These are phyloP conservation scores for Wickerhamomyces chaumierensis DNA, from an alignment of 805 yeast species.

Conservation along the genomic window DNA sequence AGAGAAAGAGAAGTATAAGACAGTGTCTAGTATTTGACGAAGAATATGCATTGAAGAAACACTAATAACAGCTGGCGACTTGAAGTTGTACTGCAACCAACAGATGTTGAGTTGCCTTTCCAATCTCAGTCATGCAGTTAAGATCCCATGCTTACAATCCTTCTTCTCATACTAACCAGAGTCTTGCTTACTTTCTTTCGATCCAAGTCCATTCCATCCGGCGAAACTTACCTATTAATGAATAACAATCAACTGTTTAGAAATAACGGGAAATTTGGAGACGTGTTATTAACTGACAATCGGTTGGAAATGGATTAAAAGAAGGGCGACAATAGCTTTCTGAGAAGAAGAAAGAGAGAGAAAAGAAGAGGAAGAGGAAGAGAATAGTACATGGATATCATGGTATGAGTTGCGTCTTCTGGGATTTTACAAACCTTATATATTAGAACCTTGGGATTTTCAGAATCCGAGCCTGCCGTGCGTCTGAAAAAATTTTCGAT, in stretches of 20 bases:
- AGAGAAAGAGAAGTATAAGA: too few species aligned
- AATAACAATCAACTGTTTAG: not conserved
- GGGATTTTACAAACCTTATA: not conserved
- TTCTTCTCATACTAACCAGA: not conserved
- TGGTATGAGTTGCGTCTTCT: too few species aligned
- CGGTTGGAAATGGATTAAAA: not conserved
- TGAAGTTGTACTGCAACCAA: not conserved
- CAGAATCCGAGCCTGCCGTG: not conserved
- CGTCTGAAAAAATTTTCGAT: not conserved
- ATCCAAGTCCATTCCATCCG: not conserved
- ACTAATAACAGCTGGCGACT: too few species aligned
- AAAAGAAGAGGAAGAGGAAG: constrained; percentile 11
- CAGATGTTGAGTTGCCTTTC: not conserved
- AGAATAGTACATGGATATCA: too few species aligned
- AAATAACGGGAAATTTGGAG: not conserved
- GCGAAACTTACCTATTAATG: not conserved
- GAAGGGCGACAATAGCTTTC: constrained; percentile 16
- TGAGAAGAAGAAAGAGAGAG: constrained; percentile 15
- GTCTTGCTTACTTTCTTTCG: not conserved
- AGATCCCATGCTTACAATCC: too few species aligned
- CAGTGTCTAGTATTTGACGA: too few species aligned
- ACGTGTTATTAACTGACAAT: not conserved
- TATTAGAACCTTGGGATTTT: too few species aligned
- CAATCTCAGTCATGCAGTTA: not conserved
- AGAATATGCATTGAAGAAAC: too few species aligned